Conservation (phyloP, 306 rosid species). For the Albizia julibrissin region DNA sequence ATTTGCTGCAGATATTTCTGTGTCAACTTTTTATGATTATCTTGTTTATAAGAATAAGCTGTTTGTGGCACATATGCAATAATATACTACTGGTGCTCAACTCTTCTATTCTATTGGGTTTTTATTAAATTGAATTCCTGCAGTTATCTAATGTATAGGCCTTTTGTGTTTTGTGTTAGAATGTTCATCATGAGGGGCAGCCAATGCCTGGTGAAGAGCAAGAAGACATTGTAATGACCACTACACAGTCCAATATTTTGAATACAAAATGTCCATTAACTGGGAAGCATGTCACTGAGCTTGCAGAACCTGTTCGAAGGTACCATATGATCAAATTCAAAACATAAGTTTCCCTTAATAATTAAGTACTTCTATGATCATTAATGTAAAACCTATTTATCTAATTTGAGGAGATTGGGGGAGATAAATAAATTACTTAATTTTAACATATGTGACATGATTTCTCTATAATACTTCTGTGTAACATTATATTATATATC, state of each 20-base stretch:
- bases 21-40: constrained; percentile 20
- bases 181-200: constrained; percentile 85
- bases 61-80: constrained; percentile 5
- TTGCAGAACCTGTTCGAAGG: constrained; percentile 88
- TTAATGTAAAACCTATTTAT: too few relatives aligned
- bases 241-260: constrained; percentile 67
- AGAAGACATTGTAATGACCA: constrained; percentile 92
- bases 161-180: constrained; percentile 57
- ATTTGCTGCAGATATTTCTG: constrained; percentile 1
- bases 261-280: constrained; percentile 76
- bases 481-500: too few relatives aligned
- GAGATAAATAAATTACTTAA: too few relatives aligned
- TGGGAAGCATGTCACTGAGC: constrained; percentile 78
- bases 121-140: constrained; percentile 10
- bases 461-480: too few relatives aligned
- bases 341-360: constrained; percentile 17
- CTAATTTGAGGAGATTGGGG: too few relatives aligned
- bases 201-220: constrained; percentile 95
- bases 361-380: not conserved
- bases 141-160: constrained; percentile 24
- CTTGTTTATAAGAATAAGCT: constrained; percentile 22
- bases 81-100: not conserved
- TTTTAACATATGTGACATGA: too few relatives aligned
- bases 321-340: constrained; percentile 34
- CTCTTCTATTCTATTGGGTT: constrained; percentile 21